Percentiles rank a stretch among this genome's conserved stretches.
These are phyloP conservation scores for Saccharomyces hybrid DNA, from an alignment of 1,139 yeast genomes.

Conservation along the genomic window DNA sequence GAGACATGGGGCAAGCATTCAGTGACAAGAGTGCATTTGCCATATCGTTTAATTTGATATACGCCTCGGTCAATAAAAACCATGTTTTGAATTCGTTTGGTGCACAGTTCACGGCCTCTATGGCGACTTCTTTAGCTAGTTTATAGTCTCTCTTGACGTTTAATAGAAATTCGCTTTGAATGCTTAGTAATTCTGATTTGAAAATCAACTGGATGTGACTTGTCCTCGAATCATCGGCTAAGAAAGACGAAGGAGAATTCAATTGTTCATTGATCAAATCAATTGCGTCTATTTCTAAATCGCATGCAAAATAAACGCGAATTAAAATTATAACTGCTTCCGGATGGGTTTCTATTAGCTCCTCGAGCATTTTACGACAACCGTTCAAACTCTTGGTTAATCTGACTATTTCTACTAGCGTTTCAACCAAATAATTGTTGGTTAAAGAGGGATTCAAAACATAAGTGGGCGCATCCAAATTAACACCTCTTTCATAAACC, in stretches of 20 bases:
- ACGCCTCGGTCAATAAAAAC: constrained; percentile 70
- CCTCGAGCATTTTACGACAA: constrained; percentile 51
- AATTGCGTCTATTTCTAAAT: constrained; percentile 77
- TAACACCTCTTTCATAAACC: constrained; percentile 58
- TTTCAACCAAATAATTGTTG: constrained; percentile 81
- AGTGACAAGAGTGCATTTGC: constrained; percentile 79
- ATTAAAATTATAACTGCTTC: constrained; percentile 51
- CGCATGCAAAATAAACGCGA: constrained; percentile 52
- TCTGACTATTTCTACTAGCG: constrained; percentile 61
- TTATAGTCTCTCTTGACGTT: constrained; percentile 57
- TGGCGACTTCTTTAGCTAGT: constrained; percentile 70
- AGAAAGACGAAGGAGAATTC: constrained; percentile 20
- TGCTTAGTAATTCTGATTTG: constrained; percentile 27
- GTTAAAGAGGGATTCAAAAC: constrained; percentile 46
- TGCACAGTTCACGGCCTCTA: constrained; percentile 73
- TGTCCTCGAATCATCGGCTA: constrained; percentile 40
- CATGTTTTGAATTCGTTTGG: constrained; percentile 92
- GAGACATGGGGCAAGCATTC: constrained; percentile 93
- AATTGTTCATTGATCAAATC: constrained; percentile 57
- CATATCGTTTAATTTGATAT: constrained; percentile 68
- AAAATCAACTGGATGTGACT: constrained; percentile 14
- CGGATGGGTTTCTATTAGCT: constrained; percentile 28
- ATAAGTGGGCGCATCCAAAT: constrained; percentile 54
- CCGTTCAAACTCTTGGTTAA: constrained; percentile 61
- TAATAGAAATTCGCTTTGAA: constrained; percentile 70